A percentile compares a stretch with the other conserved stretches of the same genome.
Evolutionary conservation across 495 filamentous ascomycete species (phyloP).

Genomic region (Lasiosphaeria miniovina): DNA sequence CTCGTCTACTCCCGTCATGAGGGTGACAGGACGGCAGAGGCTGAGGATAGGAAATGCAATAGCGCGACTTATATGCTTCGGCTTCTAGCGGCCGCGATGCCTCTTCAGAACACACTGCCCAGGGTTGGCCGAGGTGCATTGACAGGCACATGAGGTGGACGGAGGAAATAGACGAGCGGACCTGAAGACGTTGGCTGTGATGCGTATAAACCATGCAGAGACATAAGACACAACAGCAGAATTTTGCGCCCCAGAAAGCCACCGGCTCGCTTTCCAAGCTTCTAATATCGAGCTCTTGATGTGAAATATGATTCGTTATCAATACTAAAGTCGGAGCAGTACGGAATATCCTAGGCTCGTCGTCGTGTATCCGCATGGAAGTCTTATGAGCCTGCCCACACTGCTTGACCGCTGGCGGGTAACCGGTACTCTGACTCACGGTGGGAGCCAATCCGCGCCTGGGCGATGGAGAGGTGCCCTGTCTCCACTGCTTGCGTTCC

Average conservation of each 20-base stretch:
- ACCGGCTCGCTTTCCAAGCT: too few relatives aligned
- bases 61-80: neutral
- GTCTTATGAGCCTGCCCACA: neutral
- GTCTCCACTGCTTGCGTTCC: slow-evolving; percentile 11
- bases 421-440: slow-evolving; percentile 19
- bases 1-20: neutral
- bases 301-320: too few relatives aligned
- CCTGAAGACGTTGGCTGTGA: neutral
- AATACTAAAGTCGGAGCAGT: neutral
- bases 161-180: slow-evolving; percentile 5
- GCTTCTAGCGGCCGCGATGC: neutral
- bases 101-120: neutral
- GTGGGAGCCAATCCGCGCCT: slow-evolving; percentile 1
- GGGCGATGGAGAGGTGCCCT: neutral
- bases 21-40: neutral
- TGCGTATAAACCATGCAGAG: too few relatives aligned
- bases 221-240: too few relatives aligned
- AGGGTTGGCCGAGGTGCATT: slow-evolving; percentile 8
- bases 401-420: slow-evolving; percentile 1
- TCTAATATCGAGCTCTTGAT: too few relatives aligned
- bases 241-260: too few relatives aligned
- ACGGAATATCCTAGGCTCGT: neutral
- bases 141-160: slow-evolving; percentile 15
- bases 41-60: neutral
- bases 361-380: neutral